phyloP scores from a whole-genome alignment of 768 basidiomycete species.

The Pulveroboletus sp. region DNA sequence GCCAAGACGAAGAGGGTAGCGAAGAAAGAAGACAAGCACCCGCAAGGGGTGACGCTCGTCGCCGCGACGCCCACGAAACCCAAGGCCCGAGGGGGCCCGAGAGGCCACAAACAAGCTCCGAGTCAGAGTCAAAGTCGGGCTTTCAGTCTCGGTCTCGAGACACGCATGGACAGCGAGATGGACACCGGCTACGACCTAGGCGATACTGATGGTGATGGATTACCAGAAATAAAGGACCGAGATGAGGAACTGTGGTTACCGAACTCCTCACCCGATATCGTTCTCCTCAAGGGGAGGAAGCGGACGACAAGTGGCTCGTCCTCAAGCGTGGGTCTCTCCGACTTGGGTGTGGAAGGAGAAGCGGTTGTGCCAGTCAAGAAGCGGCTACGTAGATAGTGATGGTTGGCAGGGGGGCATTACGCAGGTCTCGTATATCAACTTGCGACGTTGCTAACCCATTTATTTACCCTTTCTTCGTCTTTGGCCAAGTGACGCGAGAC shows the following conservation, averaged over 20 bases:
- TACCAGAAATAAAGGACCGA: slow-evolving; percentile 13
- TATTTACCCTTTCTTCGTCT: no score
- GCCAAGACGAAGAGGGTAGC: slow-evolving; percentile 8
- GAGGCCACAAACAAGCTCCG: slow-evolving; percentile 2
- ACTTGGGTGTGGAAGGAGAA: slow-evolving; percentile 9
- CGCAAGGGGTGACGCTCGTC: slow-evolving; percentile 38
- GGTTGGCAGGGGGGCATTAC: background rate
- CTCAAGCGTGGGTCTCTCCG: slow-evolving; percentile 20
- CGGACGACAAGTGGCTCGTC: slow-evolving; percentile 25
- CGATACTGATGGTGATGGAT: slow-evolving; percentile 6
- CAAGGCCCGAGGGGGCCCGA: slow-evolving; percentile 9
- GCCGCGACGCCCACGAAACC: slow-evolving; percentile 51
- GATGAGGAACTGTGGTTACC: slow-evolving; percentile 41
- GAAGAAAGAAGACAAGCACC: slow-evolving; percentile 2
- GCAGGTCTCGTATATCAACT: slow-evolving; percentile 3
- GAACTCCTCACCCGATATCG: slow-evolving; percentile 38
- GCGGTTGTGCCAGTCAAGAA: slow-evolving; percentile 26
- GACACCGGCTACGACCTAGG: background rate
- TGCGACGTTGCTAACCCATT: background rate
- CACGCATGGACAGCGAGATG: background rate
- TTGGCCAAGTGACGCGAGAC: no score
- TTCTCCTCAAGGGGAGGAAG: slow-evolving; percentile 29
- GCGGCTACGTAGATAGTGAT: slow-evolving; percentile 15
- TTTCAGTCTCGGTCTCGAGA: slow-evolving; percentile 1
- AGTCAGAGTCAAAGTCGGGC: slow-evolving; percentile 10